Conservation (phyloP, 345 rosid species). For the Nasturtium officinale region DNA sequence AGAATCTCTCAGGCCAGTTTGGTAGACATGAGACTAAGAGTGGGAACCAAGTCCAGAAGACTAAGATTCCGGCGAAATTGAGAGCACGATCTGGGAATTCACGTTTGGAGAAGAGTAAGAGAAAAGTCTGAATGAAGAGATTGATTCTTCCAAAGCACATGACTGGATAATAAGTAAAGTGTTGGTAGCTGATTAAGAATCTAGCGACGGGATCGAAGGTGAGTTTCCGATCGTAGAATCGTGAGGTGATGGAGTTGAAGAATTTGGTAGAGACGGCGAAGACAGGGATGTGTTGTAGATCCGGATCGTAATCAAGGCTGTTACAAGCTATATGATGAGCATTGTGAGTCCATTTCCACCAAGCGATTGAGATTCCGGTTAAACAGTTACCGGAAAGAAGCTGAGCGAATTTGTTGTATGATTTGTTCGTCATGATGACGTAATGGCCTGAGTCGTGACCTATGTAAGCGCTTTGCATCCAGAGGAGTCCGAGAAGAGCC, state of each 20-base stretch:
- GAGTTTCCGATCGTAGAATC: conserved; percentile 67
- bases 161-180: conserved; percentile 84
- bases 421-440: conserved; percentile 60
- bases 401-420: conserved; percentile 64
- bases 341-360: conserved; percentile 99
- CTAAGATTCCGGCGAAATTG: conserved; percentile 64
- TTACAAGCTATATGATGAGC: conserved; percentile 95
- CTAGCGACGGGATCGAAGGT: conserved; percentile 69
- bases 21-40: conserved; percentile 79
- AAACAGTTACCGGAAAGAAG: conserved; percentile 79
- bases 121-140: conserved; percentile 71
- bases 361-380: conserved; percentile 94
- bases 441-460: conserved; percentile 98
- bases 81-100: conserved; percentile 66
- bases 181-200: conserved; percentile 79
- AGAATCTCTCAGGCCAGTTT: conserved; percentile 70
- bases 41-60: conserved; percentile 97
- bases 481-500: conserved; percentile 65
- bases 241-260: conserved; percentile 62
- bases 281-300: conserved; percentile 93
- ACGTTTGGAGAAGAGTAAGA: conserved; percentile 64
- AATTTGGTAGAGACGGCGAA: conserved; percentile 76
- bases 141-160: conserved; percentile 83
- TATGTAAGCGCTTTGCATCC: conserved; percentile 83
- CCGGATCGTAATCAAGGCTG: conserved; percentile 92